These are phyloP conservation scores for Paraleonurus japonicus DNA, from an alignment of 257 asterid genomes.

Conservation along the genomic window DNA sequence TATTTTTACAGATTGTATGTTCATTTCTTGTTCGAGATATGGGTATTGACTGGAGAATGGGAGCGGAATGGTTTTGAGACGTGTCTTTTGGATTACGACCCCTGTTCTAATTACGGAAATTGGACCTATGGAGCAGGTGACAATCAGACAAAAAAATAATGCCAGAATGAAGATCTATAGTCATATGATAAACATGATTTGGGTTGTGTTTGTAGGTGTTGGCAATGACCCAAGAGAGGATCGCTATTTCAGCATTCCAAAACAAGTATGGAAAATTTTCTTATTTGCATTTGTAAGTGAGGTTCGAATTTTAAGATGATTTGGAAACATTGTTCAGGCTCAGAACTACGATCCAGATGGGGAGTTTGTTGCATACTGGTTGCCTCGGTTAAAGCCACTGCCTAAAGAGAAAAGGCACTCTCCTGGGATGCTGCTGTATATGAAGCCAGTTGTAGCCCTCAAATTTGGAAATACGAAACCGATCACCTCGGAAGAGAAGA, in stretches of 20 bases:
- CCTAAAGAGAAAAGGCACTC: conserved; percentile 69
- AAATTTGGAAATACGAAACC: conserved; percentile 55
- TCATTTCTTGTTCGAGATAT: conserved; percentile 97
- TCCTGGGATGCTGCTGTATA: conserved; percentile 62
- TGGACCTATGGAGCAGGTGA: conserved; percentile 99
- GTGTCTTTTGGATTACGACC: conserved; percentile 89
- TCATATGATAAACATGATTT: background rate
- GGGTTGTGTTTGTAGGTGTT: conserved; percentile 52
- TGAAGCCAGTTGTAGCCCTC: conserved; percentile 68
- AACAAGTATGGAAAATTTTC: conserved; percentile 61
- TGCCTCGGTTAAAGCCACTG: conserved; percentile 60
- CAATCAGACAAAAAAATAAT: background rate
- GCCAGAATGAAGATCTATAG: background rate
- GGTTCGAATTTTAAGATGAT: background rate
- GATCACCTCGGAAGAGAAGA: conserved; percentile 32
- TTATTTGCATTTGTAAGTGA: background rate
- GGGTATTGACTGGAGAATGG: conserved; percentile 99
- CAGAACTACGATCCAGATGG: conserved; percentile 90
- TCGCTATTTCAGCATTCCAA: conserved; percentile 95
- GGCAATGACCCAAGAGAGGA: conserved; percentile 98
- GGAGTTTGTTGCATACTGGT: conserved; percentile 79
- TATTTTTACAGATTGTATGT: conserved; percentile 65
- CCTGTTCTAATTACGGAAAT: conserved; percentile 94
- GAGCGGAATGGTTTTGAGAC: conserved; percentile 99
- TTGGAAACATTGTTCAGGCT: conserved; percentile 47